These are phyloP conservation scores for Talaromyces thailandensis DNA, from an alignment of 495 filamentous ascomycete genomes.

Conservation along the genomic window DNA sequence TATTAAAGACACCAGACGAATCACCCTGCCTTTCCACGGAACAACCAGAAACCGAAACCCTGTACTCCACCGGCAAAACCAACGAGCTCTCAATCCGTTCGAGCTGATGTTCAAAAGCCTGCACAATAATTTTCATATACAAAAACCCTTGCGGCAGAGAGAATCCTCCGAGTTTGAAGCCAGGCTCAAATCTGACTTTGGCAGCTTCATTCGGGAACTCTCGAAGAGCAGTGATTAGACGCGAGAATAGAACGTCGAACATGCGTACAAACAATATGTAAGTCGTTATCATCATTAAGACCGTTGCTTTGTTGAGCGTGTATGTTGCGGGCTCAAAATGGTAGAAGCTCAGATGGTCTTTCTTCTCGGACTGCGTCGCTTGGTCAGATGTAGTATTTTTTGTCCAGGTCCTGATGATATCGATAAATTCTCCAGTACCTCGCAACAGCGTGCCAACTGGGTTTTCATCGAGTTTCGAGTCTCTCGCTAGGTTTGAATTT, in stretches of 20 bases:
- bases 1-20: neutral
- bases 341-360: neutral
- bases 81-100: neutral
- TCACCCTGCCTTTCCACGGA: neutral
- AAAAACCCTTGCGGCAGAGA: neutral
- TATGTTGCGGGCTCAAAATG: neutral
- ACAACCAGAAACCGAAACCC: neutral
- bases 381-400: neutral
- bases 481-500: neutral
- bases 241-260: neutral
- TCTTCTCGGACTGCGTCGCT: neutral
- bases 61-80: neutral
- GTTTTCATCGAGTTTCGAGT: neutral
- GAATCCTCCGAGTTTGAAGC: neutral
- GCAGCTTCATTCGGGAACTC: neutral
- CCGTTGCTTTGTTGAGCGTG: neutral
- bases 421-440: neutral
- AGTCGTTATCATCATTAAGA: neutral
- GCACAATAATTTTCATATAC: neutral
- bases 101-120: conserved; percentile 1
- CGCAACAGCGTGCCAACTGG: neutral
- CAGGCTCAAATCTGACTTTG: neutral
- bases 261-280: conserved; percentile 1
- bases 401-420: neutral
- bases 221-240: neutral